These are phyloP conservation scores for Penicillium malachiteum DNA, from an alignment of 495 filamentous ascomycete species.

Conservation along the genomic window DNA sequence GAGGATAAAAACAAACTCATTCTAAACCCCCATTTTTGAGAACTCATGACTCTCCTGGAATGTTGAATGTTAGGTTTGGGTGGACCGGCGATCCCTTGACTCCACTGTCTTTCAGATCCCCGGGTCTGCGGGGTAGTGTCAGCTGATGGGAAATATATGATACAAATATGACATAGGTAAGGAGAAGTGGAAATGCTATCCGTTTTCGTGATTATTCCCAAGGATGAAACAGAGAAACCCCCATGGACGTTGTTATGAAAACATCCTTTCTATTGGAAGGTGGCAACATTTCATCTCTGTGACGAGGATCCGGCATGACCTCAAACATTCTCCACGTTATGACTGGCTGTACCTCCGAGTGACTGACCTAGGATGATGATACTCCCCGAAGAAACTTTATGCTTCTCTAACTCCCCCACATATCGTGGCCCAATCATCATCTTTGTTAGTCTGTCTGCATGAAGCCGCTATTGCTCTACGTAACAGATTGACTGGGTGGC, in stretches of 20 bases:
- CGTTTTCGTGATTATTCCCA: no score
- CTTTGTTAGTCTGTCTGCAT: conserved; percentile 9
- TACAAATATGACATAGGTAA: background rate
- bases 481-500: no score
- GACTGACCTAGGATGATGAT: conserved; percentile 9
- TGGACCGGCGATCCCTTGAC: conserved; percentile 22
- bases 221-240: no score
- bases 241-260: no score
- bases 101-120: conserved; percentile 16
- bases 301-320: conserved; percentile 1
- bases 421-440: conserved; percentile 10
- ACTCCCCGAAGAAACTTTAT: conserved; percentile 30
- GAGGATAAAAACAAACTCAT: background rate
- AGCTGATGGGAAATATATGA: conserved; percentile 16
- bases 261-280: no score
- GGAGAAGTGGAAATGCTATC: no score
- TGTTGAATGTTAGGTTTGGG: conserved; percentile 5
- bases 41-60: background rate
- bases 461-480: conserved; percentile 6
- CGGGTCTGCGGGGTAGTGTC: conserved; percentile 26
- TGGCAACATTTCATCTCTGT: no score
- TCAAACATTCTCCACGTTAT: background rate
- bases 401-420: conserved; percentile 12
- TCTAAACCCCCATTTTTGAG: background rate
- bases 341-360: conserved; percentile 10